Conservation (phyloP, 768 basidiomycete genomes). For the Xanthoconium stramineum region DNA sequence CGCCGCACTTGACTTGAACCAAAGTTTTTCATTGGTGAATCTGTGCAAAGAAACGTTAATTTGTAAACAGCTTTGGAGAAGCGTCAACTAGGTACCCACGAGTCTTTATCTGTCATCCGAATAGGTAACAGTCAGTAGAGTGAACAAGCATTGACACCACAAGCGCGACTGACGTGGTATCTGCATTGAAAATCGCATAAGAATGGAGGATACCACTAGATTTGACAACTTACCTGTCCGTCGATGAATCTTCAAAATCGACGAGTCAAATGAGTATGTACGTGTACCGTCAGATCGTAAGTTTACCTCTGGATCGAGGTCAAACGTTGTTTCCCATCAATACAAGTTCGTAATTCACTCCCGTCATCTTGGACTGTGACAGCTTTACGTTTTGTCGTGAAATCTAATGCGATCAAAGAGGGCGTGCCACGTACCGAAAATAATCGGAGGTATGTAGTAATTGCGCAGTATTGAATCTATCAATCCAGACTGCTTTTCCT, state of each 20-base stretch:
- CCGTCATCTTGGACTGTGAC: conserved; percentile 39
- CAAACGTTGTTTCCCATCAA: conserved; percentile 72
- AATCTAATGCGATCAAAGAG: not conserved
- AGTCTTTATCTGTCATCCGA: conserved; percentile 36
- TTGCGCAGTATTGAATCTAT: conserved; percentile 65
- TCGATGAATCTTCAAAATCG: conserved; percentile 45
- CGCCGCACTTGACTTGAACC: conserved; percentile 29
- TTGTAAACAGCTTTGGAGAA: not conserved
- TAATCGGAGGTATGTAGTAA: conserved; percentile 64
- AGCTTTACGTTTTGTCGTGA: conserved; percentile 29
- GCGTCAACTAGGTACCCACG: conserved; percentile 24
- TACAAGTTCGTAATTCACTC: conserved; percentile 48
- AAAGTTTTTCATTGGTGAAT: conserved; percentile 37
- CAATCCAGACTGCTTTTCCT: conserved; percentile 54
- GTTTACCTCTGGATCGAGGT: conserved; percentile 59
- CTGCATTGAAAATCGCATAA: conserved; percentile 25
- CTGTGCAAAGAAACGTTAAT: conserved; percentile 1
- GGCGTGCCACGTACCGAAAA: conserved; percentile 47
- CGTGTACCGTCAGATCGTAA: not conserved
- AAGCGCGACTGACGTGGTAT: conserved; percentile 39
- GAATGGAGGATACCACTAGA: not conserved
- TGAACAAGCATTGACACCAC: not conserved
- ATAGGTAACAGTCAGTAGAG: conserved; percentile 4
- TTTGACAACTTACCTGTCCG: conserved; percentile 44
- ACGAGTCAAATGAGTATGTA: not conserved